phyloP scores from a whole-genome alignment of 345 rosid species.

The Euclidium syriacum region DNA sequence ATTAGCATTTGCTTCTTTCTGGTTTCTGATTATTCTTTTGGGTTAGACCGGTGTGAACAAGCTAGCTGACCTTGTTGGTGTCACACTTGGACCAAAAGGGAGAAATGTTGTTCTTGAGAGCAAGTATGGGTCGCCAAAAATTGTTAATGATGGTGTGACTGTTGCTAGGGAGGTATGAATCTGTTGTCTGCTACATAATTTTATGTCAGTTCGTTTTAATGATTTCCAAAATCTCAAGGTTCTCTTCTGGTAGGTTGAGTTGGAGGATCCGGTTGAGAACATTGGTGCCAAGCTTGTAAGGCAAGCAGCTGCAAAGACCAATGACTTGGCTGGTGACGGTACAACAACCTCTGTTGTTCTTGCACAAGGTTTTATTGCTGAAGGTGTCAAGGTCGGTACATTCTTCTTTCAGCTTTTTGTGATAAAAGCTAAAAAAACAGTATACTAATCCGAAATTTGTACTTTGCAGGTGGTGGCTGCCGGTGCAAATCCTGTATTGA shows the following conservation, averaged over 20 bases:
- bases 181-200: too few species aligned
- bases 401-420: not conserved
- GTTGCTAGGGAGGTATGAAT: slow-evolving; percentile 71
- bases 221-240: not conserved
- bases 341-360: slow-evolving; percentile 90
- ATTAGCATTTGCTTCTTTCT: not conserved
- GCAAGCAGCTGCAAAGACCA: slow-evolving; percentile 91
- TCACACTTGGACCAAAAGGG: slow-evolving; percentile 87
- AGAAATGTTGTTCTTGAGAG: slow-evolving; percentile 86
- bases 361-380: slow-evolving; percentile 83
- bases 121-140: slow-evolving; percentile 86
- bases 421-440: not conserved
- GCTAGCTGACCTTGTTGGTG: slow-evolving; percentile 89
- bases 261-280: slow-evolving; percentile 87
- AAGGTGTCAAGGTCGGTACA: slow-evolving; percentile 70
- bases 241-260: slow-evolving; percentile 52
- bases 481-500: slow-evolving; percentile 78
- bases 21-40: not conserved
- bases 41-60: slow-evolving; percentile 75
- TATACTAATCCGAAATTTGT: not conserved
- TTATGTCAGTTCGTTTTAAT: not conserved
- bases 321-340: slow-evolving; percentile 91
- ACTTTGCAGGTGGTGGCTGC: slow-evolving; percentile 69
- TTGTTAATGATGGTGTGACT: slow-evolving; percentile 84
- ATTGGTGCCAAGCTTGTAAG: slow-evolving; percentile 85